Evolutionary conservation across 108 stramenopile genomes (phyloP), one percentile per base, ranked within the genome.

Genomic region (Licmophora abbreviata): DNA sequence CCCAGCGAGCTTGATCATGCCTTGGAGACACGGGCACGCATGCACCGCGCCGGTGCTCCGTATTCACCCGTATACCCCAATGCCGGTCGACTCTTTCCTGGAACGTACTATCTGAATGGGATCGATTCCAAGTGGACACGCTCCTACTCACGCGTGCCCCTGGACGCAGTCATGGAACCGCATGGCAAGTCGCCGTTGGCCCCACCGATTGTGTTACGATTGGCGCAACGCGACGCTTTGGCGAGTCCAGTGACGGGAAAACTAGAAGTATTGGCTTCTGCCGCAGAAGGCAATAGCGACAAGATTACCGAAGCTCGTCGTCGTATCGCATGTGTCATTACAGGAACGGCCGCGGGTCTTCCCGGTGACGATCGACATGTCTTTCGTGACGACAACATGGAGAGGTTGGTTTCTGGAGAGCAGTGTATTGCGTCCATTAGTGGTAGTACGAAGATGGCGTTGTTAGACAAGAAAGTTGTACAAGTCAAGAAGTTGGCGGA

Each of bases 381-480:
- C 15, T 97, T 97, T 65, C 51, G 54, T 41, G 40, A 50, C 17
- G 70, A 77, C 51, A 95, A 95, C 61, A 37, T 93, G 54, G 68
- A 74, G 28, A 73, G 76, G 41, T 59, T 95, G 40, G 64, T 94
- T 40, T 56, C 61, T 6, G 96, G 92, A 3, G 76, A 92, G 54
- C 66, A 74, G 22, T 92, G 86, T 61, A 92, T 97, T 54, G 41
- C 72, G 29, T 69, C 74, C 7, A 61, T 97, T 25, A 69, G 73
- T 54, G 84, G 60, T 28, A 55, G 59, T 7, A 54, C 60, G 11
- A 83, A 72, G 40, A 63, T 70, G 63, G 83, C 76, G 10, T 74
- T 95, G 85, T 40, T 95, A 29, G 93, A 95, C 54, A 95, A 95
- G 76, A 95, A 94, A 58, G 88, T 97, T 5, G 92, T 93, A 3